A percentile compares a stretch with the other conserved stretches of the same genome.
phyloP scores from a whole-genome alignment of 2,329 filamentous ascomycete species.

The Colletotrichum brevisporum region DNA sequence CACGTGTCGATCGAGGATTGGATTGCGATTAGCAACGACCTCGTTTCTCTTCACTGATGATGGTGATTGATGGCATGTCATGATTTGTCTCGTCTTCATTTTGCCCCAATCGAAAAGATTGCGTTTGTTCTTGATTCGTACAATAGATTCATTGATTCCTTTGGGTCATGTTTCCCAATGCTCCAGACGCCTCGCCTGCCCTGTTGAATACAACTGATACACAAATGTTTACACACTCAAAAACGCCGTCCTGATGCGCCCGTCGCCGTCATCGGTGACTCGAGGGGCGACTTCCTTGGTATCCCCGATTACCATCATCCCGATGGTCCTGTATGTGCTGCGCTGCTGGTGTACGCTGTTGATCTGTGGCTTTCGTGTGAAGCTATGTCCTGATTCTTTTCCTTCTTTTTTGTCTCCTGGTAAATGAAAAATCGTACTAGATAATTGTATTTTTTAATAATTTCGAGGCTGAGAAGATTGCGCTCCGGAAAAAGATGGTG shows the following conservation, averaged over 20 bases:
- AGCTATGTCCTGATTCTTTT: slow-evolving; percentile 15
- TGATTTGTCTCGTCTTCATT: not conserved
- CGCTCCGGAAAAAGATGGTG: not conserved
- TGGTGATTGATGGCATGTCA: not conserved
- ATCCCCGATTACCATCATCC: not conserved
- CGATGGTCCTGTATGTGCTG: not conserved
- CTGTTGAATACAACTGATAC: not conserved
- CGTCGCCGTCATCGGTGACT: not conserved
- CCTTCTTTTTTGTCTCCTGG: not conserved
- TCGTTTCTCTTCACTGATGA: not conserved
- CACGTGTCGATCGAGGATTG: not conserved
- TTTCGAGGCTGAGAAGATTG: not conserved
- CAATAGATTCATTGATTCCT: not conserved
- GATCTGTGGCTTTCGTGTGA: slow-evolving; percentile 10
- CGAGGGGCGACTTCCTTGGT: not conserved
- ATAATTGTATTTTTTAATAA: slow-evolving; percentile 3
- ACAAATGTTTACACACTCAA: not conserved
- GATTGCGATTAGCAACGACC: not conserved
- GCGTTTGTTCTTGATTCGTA: not conserved
- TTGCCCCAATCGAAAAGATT: not conserved
- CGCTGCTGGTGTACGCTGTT: slow-evolving; percentile 9
- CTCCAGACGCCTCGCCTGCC: not conserved
- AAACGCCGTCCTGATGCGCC: not conserved
- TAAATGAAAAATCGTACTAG: not conserved
- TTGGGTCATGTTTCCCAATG: not conserved